These are phyloP conservation scores for Mycena crocata DNA, from an alignment of 768 basidiomycete species.

Conservation along the genomic window DNA sequence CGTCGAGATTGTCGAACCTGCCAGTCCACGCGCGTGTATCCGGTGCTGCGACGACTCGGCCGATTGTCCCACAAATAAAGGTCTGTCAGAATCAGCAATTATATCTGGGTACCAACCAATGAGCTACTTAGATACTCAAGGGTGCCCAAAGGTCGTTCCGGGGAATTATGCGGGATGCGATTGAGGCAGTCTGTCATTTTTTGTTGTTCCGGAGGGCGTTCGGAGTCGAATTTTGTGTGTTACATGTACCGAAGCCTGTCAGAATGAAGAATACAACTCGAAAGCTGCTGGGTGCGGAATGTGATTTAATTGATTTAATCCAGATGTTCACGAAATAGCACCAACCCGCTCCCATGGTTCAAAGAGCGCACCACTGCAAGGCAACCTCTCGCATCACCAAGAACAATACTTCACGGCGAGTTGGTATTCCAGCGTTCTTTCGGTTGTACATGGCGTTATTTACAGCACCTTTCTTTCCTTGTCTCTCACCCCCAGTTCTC, in stretches of 20 bases:
- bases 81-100: conserved; percentile 22
- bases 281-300: too few species aligned
- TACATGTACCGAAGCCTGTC: too few species aligned
- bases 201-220: neutral
- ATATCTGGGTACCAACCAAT: neutral
- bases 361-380: too few species aligned
- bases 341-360: too few species aligned
- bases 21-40: conserved; percentile 46
- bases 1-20: conserved; percentile 49
- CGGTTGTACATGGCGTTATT: too few species aligned
- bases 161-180: conserved; percentile 9
- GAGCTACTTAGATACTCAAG: conserved; percentile 2
- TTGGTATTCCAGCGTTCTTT: too few species aligned
- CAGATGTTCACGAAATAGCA: too few species aligned
- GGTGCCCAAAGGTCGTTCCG: conserved; percentile 18
- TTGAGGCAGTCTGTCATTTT: neutral
- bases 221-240: neutral
- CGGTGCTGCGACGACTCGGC: conserved; percentile 49
- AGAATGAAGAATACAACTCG: too few species aligned
- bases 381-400: too few species aligned
- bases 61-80: conserved; percentile 47
- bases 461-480: too few species aligned
- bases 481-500: conserved; percentile 66
- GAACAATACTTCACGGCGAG: too few species aligned
- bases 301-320: too few species aligned